Base-by-base conservation (phyloP, 768 basidiomycete species). In the Leccinum ochraceum region DNA sequence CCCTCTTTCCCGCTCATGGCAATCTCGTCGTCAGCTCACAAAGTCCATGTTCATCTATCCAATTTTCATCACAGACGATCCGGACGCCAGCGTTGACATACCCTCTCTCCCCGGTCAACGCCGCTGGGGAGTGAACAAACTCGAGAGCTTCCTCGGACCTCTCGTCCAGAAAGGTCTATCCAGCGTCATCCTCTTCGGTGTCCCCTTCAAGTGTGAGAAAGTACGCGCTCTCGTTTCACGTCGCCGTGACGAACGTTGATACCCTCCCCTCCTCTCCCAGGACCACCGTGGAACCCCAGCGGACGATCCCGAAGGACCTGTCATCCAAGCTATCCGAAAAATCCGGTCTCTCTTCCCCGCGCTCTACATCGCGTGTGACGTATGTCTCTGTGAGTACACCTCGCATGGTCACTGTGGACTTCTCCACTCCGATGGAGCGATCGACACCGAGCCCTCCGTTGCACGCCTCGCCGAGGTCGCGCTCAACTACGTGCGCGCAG, bases 361-460 rank as follows among this genome's bases (percentile, higher is more conserved):
- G 6, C 78, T 99, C 24, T 94, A 95, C 78, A 88, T 99, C 69
- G 92, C 95, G 0, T 86, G 86, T 69, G 97, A 99, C 69, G 97
- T 98, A 20, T 99, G 97, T 73, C 86, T 99, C n/a, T 99, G 97
- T 81, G 96, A 98, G 77, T 98, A 99, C 80, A 98, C 97, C 9
- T 92, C 93, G 53, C 96, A 98, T 67, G 97, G 97, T 0, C 97
- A 99, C 76, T 99, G 97, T 68, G 97, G 97, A 26, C 70, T 90
- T 50, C 81, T 95, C 42, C 74, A 91, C 65, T 49, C 69, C 2
- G 91, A 94, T 66, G 88, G 89, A 13, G 87, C 87, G 3, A 92
- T 98, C 74, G 79, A 92, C 74, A 86, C 86, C 37, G 79, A 77
- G 10, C 87, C 87, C 17, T 95, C 93, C 22, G 92, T 93, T 13